Percentiles rank a stretch among this genome's conserved stretches.
Evolutionary conservation across 2,329 filamentous ascomycete species (phyloP).

Genomic region (Dendryphion nanum): DNA sequence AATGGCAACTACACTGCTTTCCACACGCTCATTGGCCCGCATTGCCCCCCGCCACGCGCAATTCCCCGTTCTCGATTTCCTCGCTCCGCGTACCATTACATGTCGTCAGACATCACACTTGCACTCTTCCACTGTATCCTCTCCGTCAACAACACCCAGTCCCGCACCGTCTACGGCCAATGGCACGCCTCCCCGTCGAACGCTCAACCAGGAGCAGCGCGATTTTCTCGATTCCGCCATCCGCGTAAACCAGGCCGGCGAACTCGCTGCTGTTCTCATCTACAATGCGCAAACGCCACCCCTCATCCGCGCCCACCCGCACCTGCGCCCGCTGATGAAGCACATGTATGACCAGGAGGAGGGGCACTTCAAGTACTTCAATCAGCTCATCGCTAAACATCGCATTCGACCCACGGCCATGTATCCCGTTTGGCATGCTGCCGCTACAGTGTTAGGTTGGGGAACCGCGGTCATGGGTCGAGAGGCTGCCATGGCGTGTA

Average conservation of each 20-base stretch:
- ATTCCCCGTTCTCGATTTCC: constrained; percentile 23
- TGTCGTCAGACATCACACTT: constrained; percentile 1
- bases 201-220: constrained; percentile 31
- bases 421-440: constrained; percentile 83
- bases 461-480: constrained; percentile 82
- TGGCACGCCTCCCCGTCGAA: not conserved
- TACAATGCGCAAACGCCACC: constrained; percentile 85
- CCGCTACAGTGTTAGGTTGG: constrained; percentile 84
- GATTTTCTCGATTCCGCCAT: constrained; percentile 51
- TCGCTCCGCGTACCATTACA: constrained; percentile 21
- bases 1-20: constrained; percentile 3
- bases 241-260: constrained; percentile 95
- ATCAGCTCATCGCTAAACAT: constrained; percentile 76
- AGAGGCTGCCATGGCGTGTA: constrained; percentile 97
- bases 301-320: constrained; percentile 76
- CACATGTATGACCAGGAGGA: constrained; percentile 99
- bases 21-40: constrained; percentile 17
- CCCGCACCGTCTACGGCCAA: not conserved
- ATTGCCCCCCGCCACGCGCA: constrained; percentile 4
- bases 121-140: not conserved
- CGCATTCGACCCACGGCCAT: constrained; percentile 89
- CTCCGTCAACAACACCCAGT: constrained; percentile 3
- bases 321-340: constrained; percentile 85
- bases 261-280: constrained; percentile 94
- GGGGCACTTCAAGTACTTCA: constrained; percentile 83